These are phyloP conservation scores for Bryum argenteum DNA, from an alignment of 225 moss, liverwort and hornwort genomes.

Conservation along the genomic window DNA sequence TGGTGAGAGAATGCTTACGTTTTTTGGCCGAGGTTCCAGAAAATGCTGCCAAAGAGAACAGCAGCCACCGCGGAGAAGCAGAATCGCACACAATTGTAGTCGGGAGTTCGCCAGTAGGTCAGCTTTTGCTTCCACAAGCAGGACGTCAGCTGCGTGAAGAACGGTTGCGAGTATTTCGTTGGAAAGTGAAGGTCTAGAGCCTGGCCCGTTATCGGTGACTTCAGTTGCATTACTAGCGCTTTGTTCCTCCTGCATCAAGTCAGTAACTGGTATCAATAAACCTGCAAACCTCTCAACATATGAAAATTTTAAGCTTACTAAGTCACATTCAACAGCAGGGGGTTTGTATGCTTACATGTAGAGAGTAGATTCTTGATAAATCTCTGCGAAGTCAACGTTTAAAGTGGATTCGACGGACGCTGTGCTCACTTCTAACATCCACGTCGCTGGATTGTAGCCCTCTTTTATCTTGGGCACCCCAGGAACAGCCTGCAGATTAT, in stretches of 20 bases:
- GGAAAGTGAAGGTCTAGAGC: conserved; percentile 64
- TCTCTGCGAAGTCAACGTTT: conserved; percentile 69
- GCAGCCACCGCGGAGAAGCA: conserved; percentile 69
- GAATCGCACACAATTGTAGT: conserved; percentile 78
- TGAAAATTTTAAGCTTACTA: too few species aligned
- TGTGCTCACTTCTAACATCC: conserved; percentile 86
- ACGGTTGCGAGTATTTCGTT: conserved; percentile 65
- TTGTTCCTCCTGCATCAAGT: conserved; percentile 63
- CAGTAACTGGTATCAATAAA: neutral
- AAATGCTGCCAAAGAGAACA: conserved; percentile 76
- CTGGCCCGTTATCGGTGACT: conserved; percentile 35
- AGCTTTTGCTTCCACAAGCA: conserved; percentile 90
- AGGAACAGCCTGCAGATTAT: conserved; percentile 54
- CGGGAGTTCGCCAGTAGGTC: conserved; percentile 90
- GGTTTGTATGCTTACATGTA: conserved; percentile 35
- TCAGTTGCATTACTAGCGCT: conserved; percentile 65
- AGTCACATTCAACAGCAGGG: too few species aligned
- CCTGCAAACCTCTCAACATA: neutral
- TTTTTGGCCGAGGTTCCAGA: conserved; percentile 81
- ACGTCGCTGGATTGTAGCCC: conserved; percentile 82
- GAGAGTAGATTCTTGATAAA: conserved; percentile 57
- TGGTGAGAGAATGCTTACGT: conserved; percentile 35
- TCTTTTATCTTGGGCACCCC: conserved; percentile 74
- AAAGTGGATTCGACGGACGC: conserved; percentile 53
- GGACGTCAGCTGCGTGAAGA: conserved; percentile 55